phyloP scores from a whole-genome alignment of 2,329 filamentous ascomycete species.

The Fusarium begoniae region DNA sequence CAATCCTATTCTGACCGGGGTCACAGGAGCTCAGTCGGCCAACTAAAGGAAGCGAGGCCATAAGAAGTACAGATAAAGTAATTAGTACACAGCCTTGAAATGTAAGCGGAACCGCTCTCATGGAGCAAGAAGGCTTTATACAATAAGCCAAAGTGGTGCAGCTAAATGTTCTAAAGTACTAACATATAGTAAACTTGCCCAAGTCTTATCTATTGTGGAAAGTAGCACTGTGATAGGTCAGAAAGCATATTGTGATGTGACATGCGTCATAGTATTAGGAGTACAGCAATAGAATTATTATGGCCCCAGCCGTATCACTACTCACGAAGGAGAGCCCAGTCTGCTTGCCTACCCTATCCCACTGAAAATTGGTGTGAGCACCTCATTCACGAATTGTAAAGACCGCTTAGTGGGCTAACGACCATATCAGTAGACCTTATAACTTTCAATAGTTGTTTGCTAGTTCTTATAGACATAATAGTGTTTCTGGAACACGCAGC shows the following conservation, averaged over 20 bases:
- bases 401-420: accelerated
- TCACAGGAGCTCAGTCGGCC: too few relatives aligned
- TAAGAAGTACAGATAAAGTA: too few relatives aligned
- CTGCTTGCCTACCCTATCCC: neutral
- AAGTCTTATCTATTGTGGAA: neutral
- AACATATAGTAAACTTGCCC: neutral
- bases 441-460: accelerated
- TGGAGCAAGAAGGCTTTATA: neutral
- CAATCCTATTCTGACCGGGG: too few relatives aligned
- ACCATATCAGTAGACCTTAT: accelerated
- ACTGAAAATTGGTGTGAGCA: neutral
- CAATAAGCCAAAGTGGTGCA: too few relatives aligned
- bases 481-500: accelerated
- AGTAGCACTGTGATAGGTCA: too few relatives aligned
- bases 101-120: accelerated
- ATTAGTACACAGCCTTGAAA: accelerated
- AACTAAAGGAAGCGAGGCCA: neutral
- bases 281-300: accelerated
- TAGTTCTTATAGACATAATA: accelerated
- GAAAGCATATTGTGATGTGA: too few relatives aligned
- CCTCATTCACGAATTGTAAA: accelerated
- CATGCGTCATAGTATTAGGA: too few relatives aligned
- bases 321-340: too few relatives aligned
- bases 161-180: too few relatives aligned
- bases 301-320: neutral